Base-by-base conservation (phyloP, 352 stramenopile genomes). In the Phytophthora podocarpi region DNA sequence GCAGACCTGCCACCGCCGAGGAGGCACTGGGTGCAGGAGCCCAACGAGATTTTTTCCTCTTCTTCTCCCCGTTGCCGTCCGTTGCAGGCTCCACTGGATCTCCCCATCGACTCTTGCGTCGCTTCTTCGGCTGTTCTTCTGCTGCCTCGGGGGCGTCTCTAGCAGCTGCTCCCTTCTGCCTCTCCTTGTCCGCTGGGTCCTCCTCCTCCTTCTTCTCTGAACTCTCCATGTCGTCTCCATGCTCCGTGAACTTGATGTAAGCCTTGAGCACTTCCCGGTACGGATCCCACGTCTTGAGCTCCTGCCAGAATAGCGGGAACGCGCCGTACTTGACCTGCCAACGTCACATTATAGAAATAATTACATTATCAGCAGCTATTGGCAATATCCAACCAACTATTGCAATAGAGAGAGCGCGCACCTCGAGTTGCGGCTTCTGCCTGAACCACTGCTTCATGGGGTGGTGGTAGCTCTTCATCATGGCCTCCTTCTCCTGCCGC, bases 271-370 rank as follows among this genome's bases (percentile, higher is more conserved):
- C 86, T 48, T 97, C 88, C 24, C 94, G 96, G 72, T 97, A 98
- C 53, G 90, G 91, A 32, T 70, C 64, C 96, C 96, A 98, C 39
- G 82, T 93, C 63, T 98, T 88, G 21, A 98, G 78, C 70, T 98
- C 95, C 72, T 98, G 93, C 95, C 95, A 98, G 60, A 99, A 97
- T 15, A 91, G 62, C 31, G 95, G 96, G 76, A 97, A 98, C 13
- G 69, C 67, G n/a, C 95, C 96, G 63, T 98, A 91, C 39, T 87
- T 93, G 4, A 78, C 59, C 56, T 90, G 36, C 48, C n/a, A 31
- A 10, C 46, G 5, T 87, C n/a, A 49, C 2, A 15, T 26, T 36
- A 30, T 11, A 40, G 2, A 12, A 64, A 41, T 24, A 63, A 23
- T 34, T 37, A 37, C 16, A 54, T 50, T 49, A 55, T 13, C 23